Evolutionary conservation across 768 basidiomycete genomes (phyloP).

Genomic region (Basidioascus undulatus): DNA sequence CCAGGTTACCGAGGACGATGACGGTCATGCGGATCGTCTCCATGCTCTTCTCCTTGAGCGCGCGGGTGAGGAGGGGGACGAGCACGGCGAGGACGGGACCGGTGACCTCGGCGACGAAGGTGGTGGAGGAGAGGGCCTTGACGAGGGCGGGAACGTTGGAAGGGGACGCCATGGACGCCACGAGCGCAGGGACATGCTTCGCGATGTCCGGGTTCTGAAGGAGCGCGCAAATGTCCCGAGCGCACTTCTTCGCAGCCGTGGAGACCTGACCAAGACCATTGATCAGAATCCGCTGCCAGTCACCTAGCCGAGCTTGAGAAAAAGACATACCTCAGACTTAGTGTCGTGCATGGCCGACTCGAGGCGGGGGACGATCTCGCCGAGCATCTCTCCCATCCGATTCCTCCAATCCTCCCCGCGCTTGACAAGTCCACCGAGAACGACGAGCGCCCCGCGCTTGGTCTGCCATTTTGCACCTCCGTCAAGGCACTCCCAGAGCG

Average conservation of each 20-base stretch:
- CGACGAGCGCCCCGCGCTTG: slow-evolving; percentile 79
- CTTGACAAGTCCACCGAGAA: slow-evolving; percentile 24
- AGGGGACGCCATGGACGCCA: slow-evolving; percentile 77
- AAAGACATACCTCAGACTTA: slow-evolving; percentile 51
- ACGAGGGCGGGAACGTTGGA: slow-evolving; percentile 64
- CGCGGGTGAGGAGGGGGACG: slow-evolving; percentile 70
- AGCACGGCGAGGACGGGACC: slow-evolving; percentile 90
- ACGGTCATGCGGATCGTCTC: slow-evolving; percentile 78
- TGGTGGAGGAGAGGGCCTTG: slow-evolving; percentile 81
- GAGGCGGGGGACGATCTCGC: slow-evolving; percentile 54
- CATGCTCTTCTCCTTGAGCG: slow-evolving; percentile 84
- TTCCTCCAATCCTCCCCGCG: slow-evolving; percentile 9
- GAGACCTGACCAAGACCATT: slow-evolving; percentile 34
- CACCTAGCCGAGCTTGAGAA: neutral
- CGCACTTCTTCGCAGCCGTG: slow-evolving; percentile 63
- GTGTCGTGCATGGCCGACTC: slow-evolving; percentile 90
- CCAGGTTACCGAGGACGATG: slow-evolving; percentile 82
- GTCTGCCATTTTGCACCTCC: slow-evolving; percentile 63
- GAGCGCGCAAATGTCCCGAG: slow-evolving; percentile 64
- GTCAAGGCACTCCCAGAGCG: slow-evolving; percentile 33
- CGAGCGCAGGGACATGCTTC: slow-evolving; percentile 66
- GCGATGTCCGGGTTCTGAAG: slow-evolving; percentile 80
- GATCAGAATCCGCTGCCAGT: neutral
- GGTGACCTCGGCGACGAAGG: slow-evolving; percentile 91
- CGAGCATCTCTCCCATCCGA: slow-evolving; percentile 72